Evolutionary conservation across 2,329 filamentous ascomycete species (phyloP).

Genomic region (Sarocladiaceae sp.): DNA sequence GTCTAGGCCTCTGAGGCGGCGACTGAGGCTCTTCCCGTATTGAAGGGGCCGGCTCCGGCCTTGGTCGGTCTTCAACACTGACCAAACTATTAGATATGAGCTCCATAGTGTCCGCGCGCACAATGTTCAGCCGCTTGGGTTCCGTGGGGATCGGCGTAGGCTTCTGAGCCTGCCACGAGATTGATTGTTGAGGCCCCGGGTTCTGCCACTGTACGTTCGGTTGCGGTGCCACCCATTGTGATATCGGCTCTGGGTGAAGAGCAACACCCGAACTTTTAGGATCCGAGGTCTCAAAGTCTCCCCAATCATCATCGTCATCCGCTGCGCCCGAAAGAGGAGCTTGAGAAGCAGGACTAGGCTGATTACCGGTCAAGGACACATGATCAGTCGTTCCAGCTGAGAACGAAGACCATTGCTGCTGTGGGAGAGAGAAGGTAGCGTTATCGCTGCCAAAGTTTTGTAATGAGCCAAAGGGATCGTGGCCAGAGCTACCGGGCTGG

Average conservation of each 20-base stretch:
- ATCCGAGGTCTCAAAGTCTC: conserved; percentile 58
- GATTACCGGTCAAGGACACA: background rate
- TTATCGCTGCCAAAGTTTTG: background rate
- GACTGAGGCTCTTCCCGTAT: conserved; percentile 1
- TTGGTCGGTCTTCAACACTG: conserved; percentile 21
- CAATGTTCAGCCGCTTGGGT: conserved; percentile 17
- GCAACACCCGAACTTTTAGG: conserved; percentile 12
- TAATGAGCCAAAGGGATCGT: background rate
- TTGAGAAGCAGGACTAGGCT: background rate
- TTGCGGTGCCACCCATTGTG: too few species aligned
- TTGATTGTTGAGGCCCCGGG: background rate
- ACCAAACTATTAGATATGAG: conserved; percentile 48
- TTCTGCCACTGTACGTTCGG: background rate
- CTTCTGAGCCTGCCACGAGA: background rate
- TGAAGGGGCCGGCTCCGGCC: conserved; percentile 8
- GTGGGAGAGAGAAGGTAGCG: background rate
- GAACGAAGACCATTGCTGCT: background rate
- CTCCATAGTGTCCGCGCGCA: conserved; percentile 46
- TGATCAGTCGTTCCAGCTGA: background rate
- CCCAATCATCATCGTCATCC: conserved; percentile 59
- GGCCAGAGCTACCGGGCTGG: background rate
- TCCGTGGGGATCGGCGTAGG: conserved; percentile 5
- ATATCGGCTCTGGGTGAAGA: background rate
- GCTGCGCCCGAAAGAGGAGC: conserved; percentile 17
- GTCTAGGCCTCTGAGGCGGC: conserved; percentile 14